Percentiles rank a stretch among this genome's conserved stretches.
Conservation (phyloP, 2,329 filamentous ascomycete species). For the Neonectria coccinea region DNA sequence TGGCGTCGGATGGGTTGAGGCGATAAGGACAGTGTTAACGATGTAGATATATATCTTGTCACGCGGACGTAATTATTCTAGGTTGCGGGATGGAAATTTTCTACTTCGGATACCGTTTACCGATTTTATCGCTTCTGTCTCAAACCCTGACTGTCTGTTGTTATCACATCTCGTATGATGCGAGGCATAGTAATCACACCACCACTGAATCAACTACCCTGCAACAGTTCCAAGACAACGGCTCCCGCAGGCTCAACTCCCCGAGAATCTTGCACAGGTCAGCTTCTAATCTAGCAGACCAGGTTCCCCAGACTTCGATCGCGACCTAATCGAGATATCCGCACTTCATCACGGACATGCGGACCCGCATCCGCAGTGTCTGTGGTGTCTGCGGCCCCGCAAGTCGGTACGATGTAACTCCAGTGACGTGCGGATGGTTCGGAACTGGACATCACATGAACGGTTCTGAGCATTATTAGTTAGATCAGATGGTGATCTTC, state of each 20-base stretch:
- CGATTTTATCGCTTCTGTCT: too few relatives aligned
- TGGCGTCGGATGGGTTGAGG: slow-evolving; percentile 20
- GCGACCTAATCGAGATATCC: neutral
- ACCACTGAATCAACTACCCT: neutral
- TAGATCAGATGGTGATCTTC: neutral
- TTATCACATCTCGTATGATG: neutral
- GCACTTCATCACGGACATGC: slow-evolving; percentile 8
- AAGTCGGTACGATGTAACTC: slow-evolving; percentile 1
- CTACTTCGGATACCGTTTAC: neutral
- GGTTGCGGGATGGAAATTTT: neutral
- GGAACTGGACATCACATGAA: slow-evolving; percentile 9
- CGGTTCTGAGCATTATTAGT: neutral
- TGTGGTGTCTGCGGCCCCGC: slow-evolving; percentile 21
- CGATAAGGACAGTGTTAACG: neutral
- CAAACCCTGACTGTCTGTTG: neutral
- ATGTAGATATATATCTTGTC: too few relatives aligned
- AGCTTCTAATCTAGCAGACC: neutral
- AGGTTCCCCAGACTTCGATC: slow-evolving; percentile 1
- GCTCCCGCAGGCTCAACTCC: neutral
- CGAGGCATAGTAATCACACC: neutral
- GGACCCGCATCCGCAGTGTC: slow-evolving; percentile 17
- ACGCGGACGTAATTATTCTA: neutral
- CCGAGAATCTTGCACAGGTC: neutral
- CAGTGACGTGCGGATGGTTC: slow-evolving; percentile 16
- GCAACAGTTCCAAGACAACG: neutral